Conservation (phyloP, 2,329 filamentous ascomycete genomes). For the Epichloe bromicola region DNA sequence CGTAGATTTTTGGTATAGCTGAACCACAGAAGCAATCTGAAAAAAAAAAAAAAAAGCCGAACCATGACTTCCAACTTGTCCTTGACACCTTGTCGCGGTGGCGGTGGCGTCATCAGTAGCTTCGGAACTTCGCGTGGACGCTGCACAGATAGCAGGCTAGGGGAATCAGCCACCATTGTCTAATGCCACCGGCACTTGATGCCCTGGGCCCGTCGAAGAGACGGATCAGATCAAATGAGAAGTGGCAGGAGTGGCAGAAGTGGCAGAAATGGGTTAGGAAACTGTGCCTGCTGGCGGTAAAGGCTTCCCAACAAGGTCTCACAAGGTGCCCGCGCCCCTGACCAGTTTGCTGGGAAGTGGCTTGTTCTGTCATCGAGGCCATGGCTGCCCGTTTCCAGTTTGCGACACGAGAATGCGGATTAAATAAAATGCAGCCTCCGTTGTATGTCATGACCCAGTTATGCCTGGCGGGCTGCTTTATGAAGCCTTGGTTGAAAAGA, state of each 20-base stretch:
- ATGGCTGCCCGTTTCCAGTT: background rate
- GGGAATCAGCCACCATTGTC: background rate
- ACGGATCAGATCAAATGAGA: background rate
- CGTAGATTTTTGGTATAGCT: too few relatives aligned
- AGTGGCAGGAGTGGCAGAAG: too few relatives aligned
- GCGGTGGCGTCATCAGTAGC: too few relatives aligned
- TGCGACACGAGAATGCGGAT: background rate
- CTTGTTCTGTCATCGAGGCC: background rate
- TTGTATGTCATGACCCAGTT: too few relatives aligned
- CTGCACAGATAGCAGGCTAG: background rate
- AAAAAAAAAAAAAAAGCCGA: too few relatives aligned
- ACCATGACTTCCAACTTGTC: too few relatives aligned
- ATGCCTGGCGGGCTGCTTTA: too few relatives aligned
- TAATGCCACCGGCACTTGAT: background rate
- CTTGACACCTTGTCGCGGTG: too few relatives aligned
- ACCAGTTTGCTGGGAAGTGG: slow-evolving; percentile 2
- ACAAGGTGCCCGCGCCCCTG: background rate
- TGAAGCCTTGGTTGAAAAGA: too few relatives aligned
- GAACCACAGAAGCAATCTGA: too few relatives aligned
- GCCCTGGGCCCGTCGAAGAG: background rate
- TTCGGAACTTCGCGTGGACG: too few relatives aligned
- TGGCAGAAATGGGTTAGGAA: background rate
- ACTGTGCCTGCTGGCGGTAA: background rate
- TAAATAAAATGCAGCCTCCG: background rate
- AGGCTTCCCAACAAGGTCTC: background rate